Base-by-base conservation (phyloP, 345 rosid genomes). In the Abelmoschus esculentus region DNA sequence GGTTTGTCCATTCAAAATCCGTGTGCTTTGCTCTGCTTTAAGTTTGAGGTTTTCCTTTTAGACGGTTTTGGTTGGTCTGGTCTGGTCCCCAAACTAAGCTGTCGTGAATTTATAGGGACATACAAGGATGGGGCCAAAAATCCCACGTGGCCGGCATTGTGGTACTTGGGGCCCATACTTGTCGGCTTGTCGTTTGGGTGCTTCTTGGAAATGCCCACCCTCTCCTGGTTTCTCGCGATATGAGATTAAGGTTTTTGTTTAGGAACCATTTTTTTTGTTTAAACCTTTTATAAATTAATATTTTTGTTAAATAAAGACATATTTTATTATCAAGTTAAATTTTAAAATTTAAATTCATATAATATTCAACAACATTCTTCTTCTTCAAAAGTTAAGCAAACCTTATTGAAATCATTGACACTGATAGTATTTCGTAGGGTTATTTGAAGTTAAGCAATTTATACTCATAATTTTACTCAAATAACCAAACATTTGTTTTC, bases 171-270 rank as follows among this genome's bases (percentile, higher is more conserved):
- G 78, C 83, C 83, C 76, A 66, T 46, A 3, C 6, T 59, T 80
- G 87, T 84, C 87, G 85, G 82, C 8, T 80, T 81, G 82, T 84
- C 83, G 81, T 47, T 77, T 79, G 70, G 81, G 76, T 73, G 72
- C 38, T 54, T 47, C 3, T 54, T 12, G 68, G 28, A 17, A 0
- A 11, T 59, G 73, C 77, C 36, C 36, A 5, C 32, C 32, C 32
- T 29, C 32, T 29, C 32, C 32, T 28, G 1, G 31, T 28, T 28
- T 28, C 31, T 28, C 31, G 31, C 31, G 31, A 28, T 28, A 28
- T 28, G 31, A 28, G 31, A 28, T 28, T 28, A 28, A 28, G 2
- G 31, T 28, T 28, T 28, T 28, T 28, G 31, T 28, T 28, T 32
- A 4, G 4, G 6, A 4, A 4, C 4, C 5, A 0, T 1, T 32